Evolutionary conservation across 169 alveolate genomes (phyloP).

Genomic region (Plasmodium reichenowi): DNA sequence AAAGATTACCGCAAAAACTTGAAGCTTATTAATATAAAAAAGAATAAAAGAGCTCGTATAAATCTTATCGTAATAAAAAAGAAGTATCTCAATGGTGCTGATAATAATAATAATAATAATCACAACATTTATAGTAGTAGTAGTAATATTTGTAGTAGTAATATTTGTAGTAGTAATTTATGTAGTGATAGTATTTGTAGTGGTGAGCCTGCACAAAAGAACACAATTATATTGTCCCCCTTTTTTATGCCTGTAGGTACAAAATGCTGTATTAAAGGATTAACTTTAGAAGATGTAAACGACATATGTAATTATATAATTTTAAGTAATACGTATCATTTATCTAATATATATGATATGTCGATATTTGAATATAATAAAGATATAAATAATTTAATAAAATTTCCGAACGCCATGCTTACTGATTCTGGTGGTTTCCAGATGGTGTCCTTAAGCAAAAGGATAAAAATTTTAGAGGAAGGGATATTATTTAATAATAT

Average conservation of each 20-base stretch:
- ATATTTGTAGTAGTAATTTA: too few relatives aligned
- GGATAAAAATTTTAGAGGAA: conserved; percentile 93
- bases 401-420: conserved; percentile 94
- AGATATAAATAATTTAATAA: conserved; percentile 95
- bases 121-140: too few relatives aligned
- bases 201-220: conserved; percentile 72
- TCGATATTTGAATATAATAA: conserved; percentile 91
- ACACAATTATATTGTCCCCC: conserved; percentile 97
- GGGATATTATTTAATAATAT: conserved; percentile 96
- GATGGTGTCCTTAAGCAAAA: conserved; percentile 94
- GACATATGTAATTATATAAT: conserved; percentile 84
- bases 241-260: conserved; percentile 99
- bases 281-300: conserved; percentile 77
- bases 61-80: conserved; percentile 40
- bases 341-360: conserved; percentile 96
- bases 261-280: conserved; percentile 93
- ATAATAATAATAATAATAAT: conserved; percentile 13
- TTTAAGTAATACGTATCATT: conserved; percentile 97
- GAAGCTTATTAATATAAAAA: conserved; percentile 80
- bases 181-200: too few relatives aligned
- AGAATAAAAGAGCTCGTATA: conserved; percentile 66
- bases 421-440: conserved; percentile 99
- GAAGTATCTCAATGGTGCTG: conserved; percentile 12
- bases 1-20: conserved; percentile 53
- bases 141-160: too few relatives aligned